Evolutionary conservation across 2,329 filamentous ascomycete genomes (phyloP), one percentile per base, ranked within the genome.

Genomic region (Aspergillus latus): DNA sequence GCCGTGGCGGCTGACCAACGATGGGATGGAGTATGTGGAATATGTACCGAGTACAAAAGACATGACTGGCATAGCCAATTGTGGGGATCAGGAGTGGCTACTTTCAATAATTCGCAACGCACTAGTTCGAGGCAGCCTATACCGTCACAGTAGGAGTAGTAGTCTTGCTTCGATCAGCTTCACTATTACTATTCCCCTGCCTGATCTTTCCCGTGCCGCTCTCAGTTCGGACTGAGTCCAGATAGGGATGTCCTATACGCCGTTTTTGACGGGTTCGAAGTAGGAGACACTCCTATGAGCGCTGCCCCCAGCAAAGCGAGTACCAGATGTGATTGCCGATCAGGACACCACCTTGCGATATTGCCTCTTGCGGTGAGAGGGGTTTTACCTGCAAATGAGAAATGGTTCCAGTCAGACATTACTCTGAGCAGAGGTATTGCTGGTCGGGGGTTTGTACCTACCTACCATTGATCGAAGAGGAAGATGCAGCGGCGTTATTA

Each of bases 121-220:
- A 46, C 51, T 47, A 53, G 43, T 45, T 34, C 44, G 13, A n/a
- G 13, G 36, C 13, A 53, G 51, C 51, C 51, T 32, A 34, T 48
- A 37, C 49, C 42, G 53, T 46, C 47, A 54, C 49, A 44, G 30
- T 10, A 29, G 10, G 2, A 3, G 11, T 6, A 39, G 13, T 39
- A 39, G 36, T 39, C 11, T 28, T 28, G 26, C 26, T 5, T 28
- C 26, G 26, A 28, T 28, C 26, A 28, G 28, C 34, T 40, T 40
- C 34, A 49, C 47, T 39, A 39, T 28, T 28, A 11, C 28, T 39
- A 49, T 40, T 15, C 16, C 8, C 28, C 9, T 32, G 26, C 29
- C 49, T 51, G 49, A 32, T 49, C 34, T 29, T 44, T 40, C 30
- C 39, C 28, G n/a, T 51, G 49, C 43, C 39, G 10, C 42, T 43